Evolutionary conservation across 208 protist species (phyloP).

Genomic region (Zelonia costaricensis): DNA sequence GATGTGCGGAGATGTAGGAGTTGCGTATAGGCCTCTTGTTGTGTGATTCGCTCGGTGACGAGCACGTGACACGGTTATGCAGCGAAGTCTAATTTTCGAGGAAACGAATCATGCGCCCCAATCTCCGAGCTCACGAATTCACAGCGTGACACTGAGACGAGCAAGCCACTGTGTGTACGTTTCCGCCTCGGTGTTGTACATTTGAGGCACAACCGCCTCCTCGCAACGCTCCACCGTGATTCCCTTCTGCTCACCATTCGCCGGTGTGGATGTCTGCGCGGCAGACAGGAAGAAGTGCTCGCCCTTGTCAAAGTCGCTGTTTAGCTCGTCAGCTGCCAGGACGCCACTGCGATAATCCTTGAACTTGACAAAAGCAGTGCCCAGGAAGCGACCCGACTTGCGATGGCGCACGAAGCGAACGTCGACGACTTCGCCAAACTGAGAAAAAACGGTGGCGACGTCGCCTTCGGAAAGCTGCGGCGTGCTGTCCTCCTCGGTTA

Average conservation of each 20-base stretch:
- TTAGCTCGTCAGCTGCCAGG: conserved; percentile 73
- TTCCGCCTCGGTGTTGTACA: conserved; percentile 21
- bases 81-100: no score
- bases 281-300: conserved; percentile 53
- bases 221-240: conserved; percentile 84
- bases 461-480: conserved; percentile 78
- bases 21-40: no score
- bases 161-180: conserved; percentile 61
- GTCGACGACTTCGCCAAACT: conserved; percentile 83
- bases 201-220: conserved; percentile 50
- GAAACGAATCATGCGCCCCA: no score
- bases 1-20: no score
- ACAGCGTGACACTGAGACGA: conserved; percentile 1
- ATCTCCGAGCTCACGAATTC: background rate
- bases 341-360: conserved; percentile 74
- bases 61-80: no score
- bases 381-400: conserved; percentile 71
- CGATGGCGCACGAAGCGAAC: conserved; percentile 77
- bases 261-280: background rate
- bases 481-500: background rate
- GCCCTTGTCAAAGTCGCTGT: conserved; percentile 67
- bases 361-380: conserved; percentile 82
- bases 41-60: no score
- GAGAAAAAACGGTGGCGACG: conserved; percentile 85
- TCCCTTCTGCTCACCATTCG: conserved; percentile 20